Base-by-base conservation (phyloP, 345 rosid genomes). In the Excoecaria agallocha region DNA sequence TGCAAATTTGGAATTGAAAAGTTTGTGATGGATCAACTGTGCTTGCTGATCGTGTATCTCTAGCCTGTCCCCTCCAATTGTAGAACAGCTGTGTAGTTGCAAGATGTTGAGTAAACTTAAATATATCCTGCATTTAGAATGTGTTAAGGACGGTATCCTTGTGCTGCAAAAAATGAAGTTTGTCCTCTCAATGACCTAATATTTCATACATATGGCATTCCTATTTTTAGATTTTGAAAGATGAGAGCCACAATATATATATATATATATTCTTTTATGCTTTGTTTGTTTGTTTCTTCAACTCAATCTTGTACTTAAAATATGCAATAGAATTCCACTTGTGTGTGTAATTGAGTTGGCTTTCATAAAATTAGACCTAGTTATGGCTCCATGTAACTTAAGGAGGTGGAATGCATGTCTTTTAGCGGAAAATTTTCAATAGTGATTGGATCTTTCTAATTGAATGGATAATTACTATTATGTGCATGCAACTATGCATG, bases 401-500 rank as follows among this genome's bases (percentile, higher is more conserved):
- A 24, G n/a, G 59, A 55, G 6, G 25, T n/a, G 59, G 59, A 55
- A 24, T 51, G 17, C 56, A 51, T 51, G 20, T 55, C 59, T 55
- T 19, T 19, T 24, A 55, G n/a, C 59, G 22, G 62, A 3, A 58
- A 58, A 58, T 8, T 24, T 22, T 24, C 37, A 12, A 30, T 22
- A 30, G 38, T 58, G 35, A 8, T 58, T 58, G 35, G 37, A 6
- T 58, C 62, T 58, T 22, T 55, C 20, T 55, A 2, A 22, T 55
- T 43, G 10, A 20, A 55, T 55, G 24, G 43, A 22, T 38, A 68
- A 25, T 41, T 61, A 30, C 19, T 59, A 66, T 16, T 19, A 46
- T 71, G 66, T 9, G 5, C 65, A 13, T 71, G 66, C 48, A 43
- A 55, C 59, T n/a, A 51, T 62, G n/a, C 22, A 45, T 63, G 63